Percentiles rank a stretch among this genome's conserved stretches.
Conservation (phyloP, 305 asterid species). For the Rubia occidens region DNA sequence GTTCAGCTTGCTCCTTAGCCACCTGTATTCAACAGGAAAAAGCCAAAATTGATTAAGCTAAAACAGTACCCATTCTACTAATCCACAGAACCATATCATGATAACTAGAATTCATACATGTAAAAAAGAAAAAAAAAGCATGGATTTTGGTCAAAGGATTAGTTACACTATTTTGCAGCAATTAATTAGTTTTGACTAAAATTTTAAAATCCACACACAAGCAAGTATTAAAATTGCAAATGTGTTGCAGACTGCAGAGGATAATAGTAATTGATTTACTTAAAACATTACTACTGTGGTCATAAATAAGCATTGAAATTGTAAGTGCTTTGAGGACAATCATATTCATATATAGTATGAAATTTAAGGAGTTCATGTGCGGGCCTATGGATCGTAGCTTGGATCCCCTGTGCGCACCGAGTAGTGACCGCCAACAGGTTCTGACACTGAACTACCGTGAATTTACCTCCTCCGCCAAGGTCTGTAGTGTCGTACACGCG, state of each 20-base stretch:
- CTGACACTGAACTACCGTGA: no score
- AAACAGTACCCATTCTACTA: background rate
- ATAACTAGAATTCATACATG: background rate
- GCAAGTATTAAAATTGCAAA: background rate
- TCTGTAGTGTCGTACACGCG: no score
- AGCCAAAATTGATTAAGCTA: background rate
- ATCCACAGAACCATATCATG: background rate
- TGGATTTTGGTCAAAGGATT: background rate
- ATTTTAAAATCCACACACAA: background rate
- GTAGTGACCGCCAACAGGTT: no score
- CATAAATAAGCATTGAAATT: no score
- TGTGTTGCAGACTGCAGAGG: background rate
- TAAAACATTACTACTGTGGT: background rate
- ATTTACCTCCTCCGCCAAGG: no score
- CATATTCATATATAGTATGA: no score
- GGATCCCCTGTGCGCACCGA: no score
- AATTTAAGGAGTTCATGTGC: no score
- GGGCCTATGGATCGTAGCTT: no score
- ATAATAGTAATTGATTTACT: background rate
- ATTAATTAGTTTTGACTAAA: background rate
- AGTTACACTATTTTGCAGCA: background rate
- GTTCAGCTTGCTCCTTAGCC: slow-evolving; percentile 88
- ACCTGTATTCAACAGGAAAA: slow-evolving; percentile 35
- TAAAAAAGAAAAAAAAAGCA: no score
- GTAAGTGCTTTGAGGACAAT: no score